phyloP scores from a whole-genome alignment of 2,329 filamentous ascomycete species.

The Pseudogymnoascus sp. region DNA sequence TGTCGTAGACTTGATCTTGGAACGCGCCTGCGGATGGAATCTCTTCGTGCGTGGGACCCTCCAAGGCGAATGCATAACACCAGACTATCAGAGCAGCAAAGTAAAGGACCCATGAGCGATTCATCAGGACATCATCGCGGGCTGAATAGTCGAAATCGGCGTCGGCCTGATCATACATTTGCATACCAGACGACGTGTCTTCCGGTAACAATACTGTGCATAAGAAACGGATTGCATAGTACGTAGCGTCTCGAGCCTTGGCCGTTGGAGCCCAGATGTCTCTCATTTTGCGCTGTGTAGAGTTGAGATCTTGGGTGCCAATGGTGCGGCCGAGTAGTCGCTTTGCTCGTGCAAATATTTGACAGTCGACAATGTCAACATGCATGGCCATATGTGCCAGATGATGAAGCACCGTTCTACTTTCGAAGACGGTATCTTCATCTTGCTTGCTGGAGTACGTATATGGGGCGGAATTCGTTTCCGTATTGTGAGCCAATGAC shows the following conservation, averaged over 20 bases:
- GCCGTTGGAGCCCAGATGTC: constrained; percentile 85
- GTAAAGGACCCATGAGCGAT: constrained; percentile 92
- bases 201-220: constrained; percentile 71
- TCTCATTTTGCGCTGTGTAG: constrained; percentile 75
- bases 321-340: constrained; percentile 80
- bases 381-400: constrained; percentile 97
- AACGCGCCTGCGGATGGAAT: constrained; percentile 41
- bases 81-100: constrained; percentile 88
- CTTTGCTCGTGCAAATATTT: constrained; percentile 86
- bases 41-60: constrained; percentile 55
- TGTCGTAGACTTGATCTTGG: constrained; percentile 65
- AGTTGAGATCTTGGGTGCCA: constrained; percentile 70
- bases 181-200: constrained; percentile 25
- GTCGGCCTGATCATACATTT: constrained; percentile 23
- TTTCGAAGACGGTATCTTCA: constrained; percentile 68
- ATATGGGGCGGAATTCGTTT: constrained; percentile 46
- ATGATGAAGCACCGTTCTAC: constrained; percentile 81
- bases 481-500: constrained; percentile 54
- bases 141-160: constrained; percentile 60
- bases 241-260: constrained; percentile 81
- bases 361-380: constrained; percentile 93
- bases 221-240: constrained; percentile 84
- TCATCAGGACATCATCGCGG: constrained; percentile 80
- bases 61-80: constrained; percentile 87
- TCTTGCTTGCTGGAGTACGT: constrained; percentile 54